Evolutionary conservation across 768 basidiomycete species (phyloP).

Genomic region (Boletales sp.): DNA sequence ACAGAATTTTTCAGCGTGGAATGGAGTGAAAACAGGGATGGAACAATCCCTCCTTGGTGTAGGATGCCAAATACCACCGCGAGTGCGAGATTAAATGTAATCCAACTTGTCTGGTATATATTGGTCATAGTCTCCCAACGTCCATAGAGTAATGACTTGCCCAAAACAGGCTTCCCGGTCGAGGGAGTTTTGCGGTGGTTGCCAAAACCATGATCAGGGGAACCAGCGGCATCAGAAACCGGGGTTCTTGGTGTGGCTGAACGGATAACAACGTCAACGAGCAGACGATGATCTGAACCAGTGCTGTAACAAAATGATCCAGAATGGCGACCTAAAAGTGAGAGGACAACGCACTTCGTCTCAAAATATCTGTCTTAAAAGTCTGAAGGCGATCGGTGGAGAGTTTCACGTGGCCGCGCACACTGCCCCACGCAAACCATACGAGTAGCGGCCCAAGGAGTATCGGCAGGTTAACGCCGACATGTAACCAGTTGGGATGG

Average conservation of each 20-base stretch:
- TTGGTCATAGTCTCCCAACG: background rate
- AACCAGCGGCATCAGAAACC: slow-evolving; percentile 36
- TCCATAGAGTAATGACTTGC: slow-evolving; percentile 15
- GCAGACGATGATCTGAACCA: slow-evolving; percentile 27
- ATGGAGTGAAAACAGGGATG: slow-evolving; percentile 34
- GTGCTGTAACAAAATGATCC: slow-evolving; percentile 19
- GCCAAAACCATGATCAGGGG: slow-evolving; percentile 31
- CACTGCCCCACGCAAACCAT: slow-evolving; percentile 16
- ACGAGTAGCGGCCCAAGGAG: slow-evolving; percentile 35
- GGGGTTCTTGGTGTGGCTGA: slow-evolving; percentile 39
- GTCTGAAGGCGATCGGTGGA: background rate
- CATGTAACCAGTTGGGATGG: slow-evolving; percentile 39
- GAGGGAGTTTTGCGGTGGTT: slow-evolving; percentile 23
- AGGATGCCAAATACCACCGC: slow-evolving; percentile 35
- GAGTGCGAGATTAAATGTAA: slow-evolving; percentile 26
- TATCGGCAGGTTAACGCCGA: slow-evolving; percentile 38
- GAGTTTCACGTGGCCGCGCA: slow-evolving; percentile 5
- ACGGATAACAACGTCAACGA: slow-evolving; percentile 30
- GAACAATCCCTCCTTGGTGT: slow-evolving; percentile 42
- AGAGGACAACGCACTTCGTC: slow-evolving; percentile 7
- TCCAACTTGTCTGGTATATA: slow-evolving; percentile 24
- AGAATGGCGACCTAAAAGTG: background rate
- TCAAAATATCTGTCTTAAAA: slow-evolving; percentile 5
- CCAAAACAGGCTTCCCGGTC: slow-evolving; percentile 31
- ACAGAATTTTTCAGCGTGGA: slow-evolving; percentile 12